A percentile compares a stretch with the other conserved stretches of the same genome.
Conservation (phyloP, 1,284 basidiomycete species). For the Ganoderma lucidum region DNA sequence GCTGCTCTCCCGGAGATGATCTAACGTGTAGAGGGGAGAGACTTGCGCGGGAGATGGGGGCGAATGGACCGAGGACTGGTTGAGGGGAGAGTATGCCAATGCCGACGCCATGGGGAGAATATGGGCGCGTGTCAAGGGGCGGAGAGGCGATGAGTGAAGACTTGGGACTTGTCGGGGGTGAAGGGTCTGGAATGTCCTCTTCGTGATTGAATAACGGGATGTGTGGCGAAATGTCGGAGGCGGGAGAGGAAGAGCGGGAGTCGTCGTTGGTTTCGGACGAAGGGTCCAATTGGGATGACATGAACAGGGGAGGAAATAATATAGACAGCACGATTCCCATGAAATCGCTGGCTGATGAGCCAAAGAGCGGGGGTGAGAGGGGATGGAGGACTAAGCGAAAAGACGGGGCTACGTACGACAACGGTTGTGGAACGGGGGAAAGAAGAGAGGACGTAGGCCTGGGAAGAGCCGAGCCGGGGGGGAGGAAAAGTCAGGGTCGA, state of each 20-base stretch:
- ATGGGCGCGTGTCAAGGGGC: slow-evolving; percentile 35
- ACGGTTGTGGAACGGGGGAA: slow-evolving; percentile 21
- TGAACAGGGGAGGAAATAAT: slow-evolving; percentile 43
- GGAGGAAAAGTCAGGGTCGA: slow-evolving; percentile 29
- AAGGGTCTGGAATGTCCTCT: slow-evolving; percentile 25
- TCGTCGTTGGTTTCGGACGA: slow-evolving; percentile 35
- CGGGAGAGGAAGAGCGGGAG: slow-evolving; percentile 37
- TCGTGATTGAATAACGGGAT: slow-evolving; percentile 24
- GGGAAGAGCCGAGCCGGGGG: slow-evolving; percentile 23
- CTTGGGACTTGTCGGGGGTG: slow-evolving; percentile 27
- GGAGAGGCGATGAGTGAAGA: slow-evolving; percentile 32
- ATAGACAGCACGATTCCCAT: slow-evolving; percentile 46
- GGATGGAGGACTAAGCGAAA: slow-evolving; percentile 10
- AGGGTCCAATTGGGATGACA: slow-evolving; percentile 39
- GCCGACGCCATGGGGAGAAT: slow-evolving; percentile 39
- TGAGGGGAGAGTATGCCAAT: slow-evolving; percentile 40
- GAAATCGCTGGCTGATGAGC: slow-evolving; percentile 29
- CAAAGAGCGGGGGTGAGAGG: slow-evolving; percentile 1
- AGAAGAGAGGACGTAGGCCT: slow-evolving; percentile 24
- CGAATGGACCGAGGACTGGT: slow-evolving; percentile 36
- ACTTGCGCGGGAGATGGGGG: slow-evolving; percentile 30
- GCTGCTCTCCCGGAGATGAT: slow-evolving; percentile 35
- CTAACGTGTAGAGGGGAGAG: slow-evolving; percentile 32
- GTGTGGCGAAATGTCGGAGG: slow-evolving; percentile 20
- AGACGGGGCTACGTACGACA: slow-evolving; percentile 7